Evolutionary conservation across 2,329 filamentous ascomycete genomes (phyloP), one percentile per base, ranked within the genome.

Genomic region (Fusarium hostae): DNA sequence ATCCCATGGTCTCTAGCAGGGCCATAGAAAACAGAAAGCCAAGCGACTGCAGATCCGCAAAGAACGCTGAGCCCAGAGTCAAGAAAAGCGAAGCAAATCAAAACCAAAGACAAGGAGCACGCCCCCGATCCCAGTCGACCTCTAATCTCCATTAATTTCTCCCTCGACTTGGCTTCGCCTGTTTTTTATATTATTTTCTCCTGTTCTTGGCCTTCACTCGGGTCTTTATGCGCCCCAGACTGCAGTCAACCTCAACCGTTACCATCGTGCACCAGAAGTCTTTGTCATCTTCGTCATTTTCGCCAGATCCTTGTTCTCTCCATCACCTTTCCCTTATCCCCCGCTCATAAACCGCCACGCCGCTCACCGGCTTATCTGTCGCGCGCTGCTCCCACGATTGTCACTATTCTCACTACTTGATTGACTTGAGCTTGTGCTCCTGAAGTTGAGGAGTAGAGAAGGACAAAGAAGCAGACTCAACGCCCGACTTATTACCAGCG

Each of bases 241-340:
- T 60, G 56, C 58, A 54, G 52, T 52, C 34, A 44, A 59, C 63
- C 50, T 59, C 60, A 51, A 50, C 40, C 52, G 34, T 58, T 59
- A 52, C 39, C 59, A 58, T 71, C 57, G 55, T 56, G 59, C 51
- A 73, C 68, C 71, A 52, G 51, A 50, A 26, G 45, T 58, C 67
- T 73, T 71, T 70, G 66, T 73, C 63, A 73, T 71, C 67, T 66
- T 73, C 71, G 71, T 73, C 71, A 73, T 73, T 69, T 73, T 63
- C 52, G 50, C 59, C 60, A 71, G 59, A 73, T 73, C 71, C 71
- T 73, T 72, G 63, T 55, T 74, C 60, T 62, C 56, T 61, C 54
- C 59, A 57, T 74, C 56, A 41, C 59, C 60, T 44, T 59, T 72
- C 45, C 45, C 52, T 39, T 54, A 59, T 59, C 58, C 74, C 66